Percentiles rank a stretch among this genome's conserved stretches.
phyloP scores from a whole-genome alignment of 2,329 filamentous ascomycete genomes.

The Emergomyces orientalis region DNA sequence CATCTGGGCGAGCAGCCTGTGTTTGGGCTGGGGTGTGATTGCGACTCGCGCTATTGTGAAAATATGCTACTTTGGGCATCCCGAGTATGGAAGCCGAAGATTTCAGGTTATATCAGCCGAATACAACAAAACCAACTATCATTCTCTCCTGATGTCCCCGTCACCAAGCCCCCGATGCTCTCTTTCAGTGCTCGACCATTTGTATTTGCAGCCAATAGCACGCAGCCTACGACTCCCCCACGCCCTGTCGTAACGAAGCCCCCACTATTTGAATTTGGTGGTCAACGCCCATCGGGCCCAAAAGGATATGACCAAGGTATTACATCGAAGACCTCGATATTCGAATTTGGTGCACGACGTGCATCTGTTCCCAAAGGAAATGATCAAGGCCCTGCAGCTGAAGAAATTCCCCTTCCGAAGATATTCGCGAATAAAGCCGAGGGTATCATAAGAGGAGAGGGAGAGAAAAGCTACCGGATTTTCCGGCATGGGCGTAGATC shows the following conservation, averaged over 20 bases:
- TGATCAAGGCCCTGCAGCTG: neutral
- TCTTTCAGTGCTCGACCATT: no score
- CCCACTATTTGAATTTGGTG: neutral
- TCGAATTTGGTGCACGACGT: neutral
- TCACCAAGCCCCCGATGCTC: neutral
- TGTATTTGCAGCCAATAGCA: neutral
- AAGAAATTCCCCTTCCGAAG: no score
- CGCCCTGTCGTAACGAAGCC: neutral
- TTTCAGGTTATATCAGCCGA: neutral
- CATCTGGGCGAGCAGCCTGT: neutral
- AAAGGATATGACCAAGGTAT: neutral
- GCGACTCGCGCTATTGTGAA: neutral
- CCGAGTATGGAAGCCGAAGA: neutral
- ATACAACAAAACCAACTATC: neutral
- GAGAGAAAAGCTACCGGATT: neutral
- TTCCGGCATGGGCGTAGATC: neutral
- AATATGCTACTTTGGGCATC: slow-evolving; percentile 6
- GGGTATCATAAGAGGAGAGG: neutral
- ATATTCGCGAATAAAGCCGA: neutral
- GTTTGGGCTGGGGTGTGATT: neutral
- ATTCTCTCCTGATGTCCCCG: no score
- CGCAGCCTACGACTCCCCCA: neutral
- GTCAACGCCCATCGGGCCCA: neutral
- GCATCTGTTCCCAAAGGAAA: neutral
- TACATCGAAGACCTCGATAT: neutral